Evolutionary conservation across 2,329 filamentous ascomycete genomes (phyloP).

Genomic region (Cercospora zeina): DNA sequence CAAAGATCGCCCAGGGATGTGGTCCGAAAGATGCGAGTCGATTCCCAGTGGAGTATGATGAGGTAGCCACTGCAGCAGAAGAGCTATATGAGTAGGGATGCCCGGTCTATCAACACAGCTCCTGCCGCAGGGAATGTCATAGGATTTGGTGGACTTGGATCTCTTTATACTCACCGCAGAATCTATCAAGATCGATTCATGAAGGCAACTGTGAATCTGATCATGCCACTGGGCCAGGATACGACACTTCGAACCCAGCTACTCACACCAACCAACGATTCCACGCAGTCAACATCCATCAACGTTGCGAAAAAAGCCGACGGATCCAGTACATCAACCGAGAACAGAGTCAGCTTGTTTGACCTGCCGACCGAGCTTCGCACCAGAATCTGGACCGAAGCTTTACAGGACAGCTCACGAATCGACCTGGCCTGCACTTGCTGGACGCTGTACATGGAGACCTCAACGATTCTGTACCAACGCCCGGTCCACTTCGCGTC

Average conservation of each 20-base stretch:
- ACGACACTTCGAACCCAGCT: not conserved
- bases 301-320: not conserved
- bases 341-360: constrained; percentile 5
- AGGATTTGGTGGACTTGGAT: not conserved
- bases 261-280: not conserved
- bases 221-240: not conserved
- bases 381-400: constrained; percentile 15
- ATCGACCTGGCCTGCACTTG: constrained; percentile 26
- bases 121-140: not conserved
- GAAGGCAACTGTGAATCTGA: not conserved
- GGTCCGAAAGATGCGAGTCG: not conserved
- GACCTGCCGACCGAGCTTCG: constrained; percentile 26
- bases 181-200: not conserved
- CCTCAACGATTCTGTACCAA: constrained; percentile 28
- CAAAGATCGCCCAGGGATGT: not conserved
- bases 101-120: constrained; percentile 16
- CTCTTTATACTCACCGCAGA: not conserved
- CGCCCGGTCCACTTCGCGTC: constrained; percentile 32
- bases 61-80: not conserved
- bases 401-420: not conserved
- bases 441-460: constrained; percentile 32
- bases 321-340: not conserved
- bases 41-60: not conserved
- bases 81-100: constrained; percentile 18
- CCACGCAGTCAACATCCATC: not conserved